Conservation (phyloP, 2,329 filamentous ascomycete species). For the Aspergillus vadensis region DNA sequence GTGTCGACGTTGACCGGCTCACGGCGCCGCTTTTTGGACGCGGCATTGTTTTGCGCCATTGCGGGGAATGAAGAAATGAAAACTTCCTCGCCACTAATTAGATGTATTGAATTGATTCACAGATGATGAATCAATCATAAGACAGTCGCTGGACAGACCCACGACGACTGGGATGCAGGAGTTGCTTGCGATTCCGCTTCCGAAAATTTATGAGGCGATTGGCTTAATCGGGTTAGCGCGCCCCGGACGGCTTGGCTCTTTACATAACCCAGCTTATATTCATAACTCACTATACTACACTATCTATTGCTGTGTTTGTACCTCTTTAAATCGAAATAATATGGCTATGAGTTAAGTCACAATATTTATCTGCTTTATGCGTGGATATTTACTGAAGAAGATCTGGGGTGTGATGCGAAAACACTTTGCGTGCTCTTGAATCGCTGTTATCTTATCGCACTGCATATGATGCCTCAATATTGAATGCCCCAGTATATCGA, state of each 20-base stretch:
- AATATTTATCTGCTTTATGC: no score
- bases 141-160: constrained; percentile 1
- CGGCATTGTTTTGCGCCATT: constrained; percentile 33
- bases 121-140: not conserved
- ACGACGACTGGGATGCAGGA: constrained; percentile 6
- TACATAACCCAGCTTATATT: no score
- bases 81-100: not conserved
- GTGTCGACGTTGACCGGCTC: constrained; percentile 47
- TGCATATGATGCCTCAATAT: no score
- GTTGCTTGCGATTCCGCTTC: constrained; percentile 7
- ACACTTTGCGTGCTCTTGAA: no score
- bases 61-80: not conserved
- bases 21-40: constrained; percentile 43
- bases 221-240: constrained; percentile 25
- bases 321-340: no score
- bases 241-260: constrained; percentile 5
- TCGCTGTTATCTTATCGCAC: no score
- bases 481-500: no score
- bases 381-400: no score
- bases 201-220: constrained; percentile 26
- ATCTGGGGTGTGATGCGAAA: no score
- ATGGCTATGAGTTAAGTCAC: no score
- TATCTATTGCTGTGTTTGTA: no score
- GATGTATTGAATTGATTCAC: not conserved
- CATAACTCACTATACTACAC: no score